A percentile compares a stretch with the other conserved stretches of the same genome.
Evolutionary conservation across 345 rosid genomes (phyloP).

Genomic region (Eucalyptus sp.): DNA sequence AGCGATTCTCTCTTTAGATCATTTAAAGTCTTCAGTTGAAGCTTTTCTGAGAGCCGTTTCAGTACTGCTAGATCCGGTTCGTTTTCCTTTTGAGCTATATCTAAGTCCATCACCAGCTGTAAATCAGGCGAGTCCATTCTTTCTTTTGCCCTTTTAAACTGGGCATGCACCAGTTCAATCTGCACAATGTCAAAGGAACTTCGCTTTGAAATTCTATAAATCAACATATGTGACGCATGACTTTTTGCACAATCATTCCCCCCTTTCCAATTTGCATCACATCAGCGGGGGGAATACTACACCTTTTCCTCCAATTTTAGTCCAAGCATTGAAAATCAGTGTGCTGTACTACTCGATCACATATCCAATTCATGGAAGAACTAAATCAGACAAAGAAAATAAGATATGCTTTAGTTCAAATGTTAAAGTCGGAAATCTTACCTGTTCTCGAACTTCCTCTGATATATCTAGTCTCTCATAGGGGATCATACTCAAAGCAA

Average conservation of each 20-base stretch:
- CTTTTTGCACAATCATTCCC: background rate
- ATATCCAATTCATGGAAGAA: background rate
- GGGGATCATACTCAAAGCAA: constrained; percentile 54
- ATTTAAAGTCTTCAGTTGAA: constrained; percentile 64
- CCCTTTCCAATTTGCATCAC: background rate
- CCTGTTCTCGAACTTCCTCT: constrained; percentile 94
- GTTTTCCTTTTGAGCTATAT: constrained; percentile 33
- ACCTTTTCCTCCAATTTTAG: background rate
- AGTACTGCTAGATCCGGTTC: constrained; percentile 51
- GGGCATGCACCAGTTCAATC: constrained; percentile 85
- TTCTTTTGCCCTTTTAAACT: constrained; percentile 74
- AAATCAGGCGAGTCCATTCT: constrained; percentile 45
- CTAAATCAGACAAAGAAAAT: background rate
- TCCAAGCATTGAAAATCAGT: background rate
- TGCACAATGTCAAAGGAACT: background rate
- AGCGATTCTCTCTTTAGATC: constrained; percentile 74
- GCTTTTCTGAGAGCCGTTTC: constrained; percentile 63
- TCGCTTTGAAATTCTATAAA: background rate
- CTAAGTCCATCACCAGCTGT: constrained; percentile 65
- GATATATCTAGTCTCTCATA: constrained; percentile 46
- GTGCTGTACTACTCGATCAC: background rate
- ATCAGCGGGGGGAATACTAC: background rate
- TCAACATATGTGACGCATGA: background rate
- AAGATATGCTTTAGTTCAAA: background rate
- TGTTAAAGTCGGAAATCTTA: background rate